Percentiles rank a stretch among this genome's conserved stretches.
Conservation (phyloP, 805 yeast species). For the Yamadazyma tumulicola region DNA sequence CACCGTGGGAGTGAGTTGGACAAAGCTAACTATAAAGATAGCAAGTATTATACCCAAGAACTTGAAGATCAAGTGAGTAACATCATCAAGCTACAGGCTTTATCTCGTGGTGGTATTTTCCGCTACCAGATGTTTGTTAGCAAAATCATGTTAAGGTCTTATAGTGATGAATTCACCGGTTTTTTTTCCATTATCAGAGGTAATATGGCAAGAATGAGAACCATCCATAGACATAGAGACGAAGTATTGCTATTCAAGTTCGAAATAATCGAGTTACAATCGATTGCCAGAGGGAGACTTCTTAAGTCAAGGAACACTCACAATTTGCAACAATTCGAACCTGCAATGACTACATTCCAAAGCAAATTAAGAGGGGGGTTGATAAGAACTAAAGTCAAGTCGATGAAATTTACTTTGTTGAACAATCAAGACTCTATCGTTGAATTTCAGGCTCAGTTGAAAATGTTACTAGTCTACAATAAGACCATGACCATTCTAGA, state of each 20-base stretch:
- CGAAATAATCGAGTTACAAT: conserved; percentile 38
- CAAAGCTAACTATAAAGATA: conserved; percentile 7
- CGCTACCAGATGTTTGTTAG: conserved; percentile 64
- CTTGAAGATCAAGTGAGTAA: conserved; percentile 14
- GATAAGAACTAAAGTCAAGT: conserved; percentile 20
- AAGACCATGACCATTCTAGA: conserved; percentile 21
- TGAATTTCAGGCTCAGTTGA: conserved; percentile 38
- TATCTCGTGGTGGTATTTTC: conserved; percentile 64
- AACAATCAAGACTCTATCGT: conserved; percentile 17
- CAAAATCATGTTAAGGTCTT: conserved; percentile 57
- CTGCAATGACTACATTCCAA: conserved; percentile 33
- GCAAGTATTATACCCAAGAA: conserved; percentile 16
- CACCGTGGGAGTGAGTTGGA: conserved; percentile 5
- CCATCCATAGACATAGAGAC: conserved; percentile 33
- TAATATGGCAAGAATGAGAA: conserved; percentile 26
- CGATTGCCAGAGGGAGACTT: conserved; percentile 30
- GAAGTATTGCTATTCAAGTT: conserved; percentile 25
- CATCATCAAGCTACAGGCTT: conserved; percentile 60
- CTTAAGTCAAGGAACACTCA: conserved; percentile 7
- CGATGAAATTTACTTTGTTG: conserved; percentile 10
- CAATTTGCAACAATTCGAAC: conserved; percentile 14
- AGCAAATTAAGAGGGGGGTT: conserved; percentile 40
- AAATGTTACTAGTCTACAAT: conserved; percentile 18
- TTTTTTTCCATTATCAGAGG: conserved; percentile 57
- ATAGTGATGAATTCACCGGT: conserved; percentile 45